phyloP scores from a whole-genome alignment of 345 rosid species.

The Syzygium jambos region DNA sequence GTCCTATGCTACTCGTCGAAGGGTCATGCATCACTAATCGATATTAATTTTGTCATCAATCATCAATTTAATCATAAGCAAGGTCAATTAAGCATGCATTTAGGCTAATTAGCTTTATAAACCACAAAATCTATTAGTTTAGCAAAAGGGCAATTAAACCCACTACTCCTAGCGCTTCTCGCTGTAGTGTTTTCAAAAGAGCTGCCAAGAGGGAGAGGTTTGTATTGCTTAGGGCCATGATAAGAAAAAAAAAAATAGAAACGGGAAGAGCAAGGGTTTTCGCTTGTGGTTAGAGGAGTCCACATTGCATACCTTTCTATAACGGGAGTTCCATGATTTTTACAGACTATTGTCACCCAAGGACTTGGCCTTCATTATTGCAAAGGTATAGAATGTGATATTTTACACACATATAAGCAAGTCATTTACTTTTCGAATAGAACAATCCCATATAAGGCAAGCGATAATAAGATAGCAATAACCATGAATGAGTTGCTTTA shows the following conservation, averaged over 20 bases:
- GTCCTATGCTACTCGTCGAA: too few species aligned
- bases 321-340: neutral
- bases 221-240: neutral
- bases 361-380: neutral
- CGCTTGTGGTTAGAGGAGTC: neutral
- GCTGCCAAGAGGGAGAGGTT: neutral
- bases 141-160: too few species aligned
- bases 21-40: too few species aligned
- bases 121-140: too few species aligned
- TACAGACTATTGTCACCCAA: neutral
- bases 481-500: neutral
- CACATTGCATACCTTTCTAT: neutral
- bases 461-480: neutral
- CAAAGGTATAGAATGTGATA: neutral
- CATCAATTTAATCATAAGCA: too few species aligned
- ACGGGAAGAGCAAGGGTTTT: neutral
- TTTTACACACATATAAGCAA: neutral
- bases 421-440: neutral
- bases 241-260: neutral
- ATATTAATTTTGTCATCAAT: too few species aligned
- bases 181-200: neutral
- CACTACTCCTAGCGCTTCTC: neutral
- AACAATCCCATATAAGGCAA: neutral
- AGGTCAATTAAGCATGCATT: too few species aligned
- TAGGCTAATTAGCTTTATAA: too few species aligned